Base-by-base conservation (phyloP, 2,329 filamentous ascomycete species). In the Trichoderma sp. region DNA sequence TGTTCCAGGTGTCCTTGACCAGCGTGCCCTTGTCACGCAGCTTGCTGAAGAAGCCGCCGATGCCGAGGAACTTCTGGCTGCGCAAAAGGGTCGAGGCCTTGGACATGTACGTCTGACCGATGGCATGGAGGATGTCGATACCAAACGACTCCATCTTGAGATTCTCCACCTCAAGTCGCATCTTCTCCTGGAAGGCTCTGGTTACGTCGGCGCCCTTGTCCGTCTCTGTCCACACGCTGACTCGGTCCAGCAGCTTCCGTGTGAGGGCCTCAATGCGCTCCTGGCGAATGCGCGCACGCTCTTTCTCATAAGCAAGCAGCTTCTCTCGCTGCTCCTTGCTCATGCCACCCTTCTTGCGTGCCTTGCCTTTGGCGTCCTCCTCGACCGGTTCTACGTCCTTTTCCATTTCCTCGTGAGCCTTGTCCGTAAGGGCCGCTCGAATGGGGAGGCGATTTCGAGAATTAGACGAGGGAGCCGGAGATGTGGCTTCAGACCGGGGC, bases 91-190 rank as follows among this genome's bases (percentile, higher is more conserved):
- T 90, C 1, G 91, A 92, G 4, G 91, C 92, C 81, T 98, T 98
- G 78, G 89, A 89, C 32, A 95, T 81, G 79, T 99, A 99, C 4
- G 93, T 97, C 73, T 91, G 86, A 17, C 95, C 95, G 74, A 99
- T 96, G 54, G 95, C 94, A 79, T 98, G 94, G 58, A 97, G 84
- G 73, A 98, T 98, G 71, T 99, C 95, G 50, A 99, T 85, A 61
- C 95, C 95, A 74, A 99, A 99, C 0, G 92, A 96, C 81, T 99
- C 95, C 93, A 99, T 99, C 85, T 98, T 99, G 74, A 99, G 84
- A 77, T 98, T 97, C 83, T 99, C 95, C 29, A 97, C 92, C 81
- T 99, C 95, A 48, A 98, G 88, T 48, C 90, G 88, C 72, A 92
- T 97, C 87, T 99, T 97, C 78, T 94, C 92, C 78, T 94, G 90